These are phyloP conservation scores for Saccharomycopsis amapae DNA, from an alignment of 805 yeast genomes.

Conservation along the genomic window DNA sequence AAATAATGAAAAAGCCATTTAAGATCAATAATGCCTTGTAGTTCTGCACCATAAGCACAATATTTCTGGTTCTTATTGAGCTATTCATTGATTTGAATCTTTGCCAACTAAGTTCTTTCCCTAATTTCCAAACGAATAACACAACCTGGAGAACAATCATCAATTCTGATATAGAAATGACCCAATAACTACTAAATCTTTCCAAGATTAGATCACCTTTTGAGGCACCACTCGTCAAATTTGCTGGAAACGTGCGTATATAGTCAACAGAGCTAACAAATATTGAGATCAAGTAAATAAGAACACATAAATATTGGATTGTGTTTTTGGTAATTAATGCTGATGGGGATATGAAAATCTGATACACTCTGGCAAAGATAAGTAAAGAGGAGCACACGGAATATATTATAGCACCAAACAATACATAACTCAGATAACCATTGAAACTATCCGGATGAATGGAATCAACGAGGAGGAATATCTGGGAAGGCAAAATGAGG, in stretches of 20 bases:
- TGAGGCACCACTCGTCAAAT: not conserved
- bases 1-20: slow-evolving; percentile 2
- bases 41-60: not conserved
- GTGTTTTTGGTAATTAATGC: slow-evolving; percentile 4
- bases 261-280: slow-evolving; percentile 1
- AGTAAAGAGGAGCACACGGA: slow-evolving; percentile 1
- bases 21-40: slow-evolving; percentile 2
- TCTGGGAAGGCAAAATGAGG: slow-evolving; percentile 1
- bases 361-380: not conserved
- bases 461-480: not conserved
- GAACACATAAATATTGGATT: slow-evolving; percentile 2
- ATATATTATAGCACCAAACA: not conserved
- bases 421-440: not conserved
- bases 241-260: not conserved
- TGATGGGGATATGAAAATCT: not conserved
- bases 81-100: not conserved
- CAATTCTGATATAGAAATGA: not conserved
- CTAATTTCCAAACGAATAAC: not conserved
- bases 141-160: not conserved
- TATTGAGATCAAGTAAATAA: not conserved
- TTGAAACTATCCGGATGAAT: not conserved
- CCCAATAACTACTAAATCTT: slow-evolving; percentile 4
- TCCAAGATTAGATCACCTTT: not conserved
- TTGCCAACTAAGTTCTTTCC: slow-evolving; percentile 2
- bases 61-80: slow-evolving; percentile 1